A percentile compares a stretch with the other conserved stretches of the same genome.
phyloP scores from a whole-genome alignment of 495 filamentous ascomycete species.

The Aspergillus bridgeri region DNA sequence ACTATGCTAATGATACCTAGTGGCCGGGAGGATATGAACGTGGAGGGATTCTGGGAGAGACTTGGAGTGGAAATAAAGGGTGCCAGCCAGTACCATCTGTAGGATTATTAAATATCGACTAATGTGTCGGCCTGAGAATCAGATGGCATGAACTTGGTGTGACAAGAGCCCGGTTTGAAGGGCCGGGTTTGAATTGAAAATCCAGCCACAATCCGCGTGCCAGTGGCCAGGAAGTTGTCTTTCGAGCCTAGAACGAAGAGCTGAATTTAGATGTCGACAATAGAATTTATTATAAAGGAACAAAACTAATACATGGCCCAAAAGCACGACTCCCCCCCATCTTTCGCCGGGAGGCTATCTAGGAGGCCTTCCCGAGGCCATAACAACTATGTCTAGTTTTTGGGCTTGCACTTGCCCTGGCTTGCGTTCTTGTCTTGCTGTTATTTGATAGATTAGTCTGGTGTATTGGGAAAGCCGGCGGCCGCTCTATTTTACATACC shows the following conservation, averaged over 20 bases:
- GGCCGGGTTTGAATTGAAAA: too few species aligned
- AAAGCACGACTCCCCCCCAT: too few species aligned
- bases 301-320: too few species aligned
- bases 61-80: conserved; percentile 32
- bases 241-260: too few species aligned
- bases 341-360: neutral
- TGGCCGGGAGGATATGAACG: conserved; percentile 48
- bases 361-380: neutral
- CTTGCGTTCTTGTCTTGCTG: neutral
- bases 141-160: too few species aligned
- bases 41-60: conserved; percentile 44
- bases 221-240: too few species aligned
- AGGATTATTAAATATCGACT: neutral
- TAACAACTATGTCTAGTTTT: neutral
- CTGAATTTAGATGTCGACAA: too few species aligned
- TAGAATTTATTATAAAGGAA: too few species aligned
- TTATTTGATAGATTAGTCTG: neutral
- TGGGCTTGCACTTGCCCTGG: neutral
- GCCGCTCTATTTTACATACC: neutral
- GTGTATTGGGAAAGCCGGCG: neutral
- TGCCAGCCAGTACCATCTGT: conserved; percentile 37
- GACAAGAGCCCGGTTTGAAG: too few species aligned
- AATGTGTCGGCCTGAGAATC: too few species aligned
- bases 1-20: conserved; percentile 21
- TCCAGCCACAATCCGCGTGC: too few species aligned